A percentile compares a stretch with the other conserved stretches of the same genome.
phyloP scores from a whole-genome alignment of 2,329 filamentous ascomycete genomes.

The Fusarium tanahbumbuense region DNA sequence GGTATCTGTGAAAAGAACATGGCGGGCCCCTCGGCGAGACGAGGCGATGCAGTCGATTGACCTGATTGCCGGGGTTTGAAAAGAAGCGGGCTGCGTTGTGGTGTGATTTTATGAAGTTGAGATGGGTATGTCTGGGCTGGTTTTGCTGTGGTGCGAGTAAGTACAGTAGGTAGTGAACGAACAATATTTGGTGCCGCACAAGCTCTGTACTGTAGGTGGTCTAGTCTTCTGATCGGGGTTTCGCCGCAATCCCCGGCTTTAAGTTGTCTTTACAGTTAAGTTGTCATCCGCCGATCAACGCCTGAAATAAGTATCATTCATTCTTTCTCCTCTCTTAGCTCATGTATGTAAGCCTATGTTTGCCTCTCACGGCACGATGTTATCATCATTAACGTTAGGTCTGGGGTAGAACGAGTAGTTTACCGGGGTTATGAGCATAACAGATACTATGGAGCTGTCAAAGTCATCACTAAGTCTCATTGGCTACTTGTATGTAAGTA shows the following conservation, averaged over 20 bases:
- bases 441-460: conserved; percentile 20
- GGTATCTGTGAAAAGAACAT: conserved; percentile 68
- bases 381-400: conserved; percentile 31
- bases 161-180: neutral
- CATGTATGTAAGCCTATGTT: conserved; percentile 15
- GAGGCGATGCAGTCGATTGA: conserved; percentile 17
- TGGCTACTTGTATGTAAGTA: neutral
- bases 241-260: conserved; percentile 11
- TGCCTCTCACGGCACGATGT: conserved; percentile 36
- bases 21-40: conserved; percentile 32
- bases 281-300: conserved; percentile 34
- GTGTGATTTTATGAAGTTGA: conserved; percentile 16
- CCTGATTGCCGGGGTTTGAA: conserved; percentile 6
- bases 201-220: neutral
- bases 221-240: conserved; percentile 7
- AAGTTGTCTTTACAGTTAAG: neutral
- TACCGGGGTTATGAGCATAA: conserved; percentile 35
- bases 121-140: neutral
- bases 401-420: conserved; percentile 23
- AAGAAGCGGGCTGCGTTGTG: conserved; percentile 20
- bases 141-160: neutral
- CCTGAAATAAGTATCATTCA: conserved; percentile 29
- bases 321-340: conserved; percentile 26
- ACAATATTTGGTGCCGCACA: conserved; percentile 4
- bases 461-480: neutral